A percentile compares a stretch with the other conserved stretches of the same genome.
Conservation (phyloP, 2,329 filamentous ascomycete genomes). For the Exophiala lecanii-corni region DNA sequence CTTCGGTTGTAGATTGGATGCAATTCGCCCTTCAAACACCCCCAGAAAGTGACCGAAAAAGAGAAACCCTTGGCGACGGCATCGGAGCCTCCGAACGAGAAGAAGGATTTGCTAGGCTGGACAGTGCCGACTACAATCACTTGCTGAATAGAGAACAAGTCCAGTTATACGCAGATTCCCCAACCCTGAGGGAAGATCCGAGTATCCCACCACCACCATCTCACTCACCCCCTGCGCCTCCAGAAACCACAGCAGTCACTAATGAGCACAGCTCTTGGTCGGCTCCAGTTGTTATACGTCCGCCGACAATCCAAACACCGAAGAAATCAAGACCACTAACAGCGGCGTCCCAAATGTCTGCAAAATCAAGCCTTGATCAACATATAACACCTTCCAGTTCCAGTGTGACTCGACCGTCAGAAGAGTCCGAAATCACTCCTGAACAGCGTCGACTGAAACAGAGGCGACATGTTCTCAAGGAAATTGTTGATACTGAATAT, state of each 20-base stretch:
- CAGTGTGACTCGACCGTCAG: constrained; percentile 12
- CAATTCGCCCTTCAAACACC: constrained; percentile 33
- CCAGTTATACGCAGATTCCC: background rate
- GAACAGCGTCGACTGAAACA: constrained; percentile 70
- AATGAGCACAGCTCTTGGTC: constrained; percentile 22
- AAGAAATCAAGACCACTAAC: constrained; percentile 17
- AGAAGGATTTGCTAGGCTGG: too few relatives aligned
- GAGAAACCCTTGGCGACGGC: background rate
- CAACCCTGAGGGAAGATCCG: constrained; percentile 1
- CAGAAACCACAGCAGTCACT: constrained; percentile 12
- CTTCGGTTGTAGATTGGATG: constrained; percentile 48
- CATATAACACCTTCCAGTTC: constrained; percentile 11
- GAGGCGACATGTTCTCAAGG: constrained; percentile 79
- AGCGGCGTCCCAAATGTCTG: constrained; percentile 18
- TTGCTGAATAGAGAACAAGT: background rate
- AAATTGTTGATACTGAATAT: constrained; percentile 88
- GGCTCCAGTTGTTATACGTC: constrained; percentile 11
- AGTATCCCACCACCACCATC: constrained; percentile 23
- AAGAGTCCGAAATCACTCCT: constrained; percentile 29
- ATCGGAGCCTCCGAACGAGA: too few relatives aligned
- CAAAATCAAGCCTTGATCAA: constrained; percentile 16
- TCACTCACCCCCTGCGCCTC: constrained; percentile 25
- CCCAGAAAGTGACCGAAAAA: constrained; percentile 1
- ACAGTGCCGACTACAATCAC: constrained; percentile 9
- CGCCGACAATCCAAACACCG: constrained; percentile 3